These are phyloP conservation scores for Coniferiporia weirii DNA, from an alignment of 1,284 basidiomycete species.

Conservation along the genomic window DNA sequence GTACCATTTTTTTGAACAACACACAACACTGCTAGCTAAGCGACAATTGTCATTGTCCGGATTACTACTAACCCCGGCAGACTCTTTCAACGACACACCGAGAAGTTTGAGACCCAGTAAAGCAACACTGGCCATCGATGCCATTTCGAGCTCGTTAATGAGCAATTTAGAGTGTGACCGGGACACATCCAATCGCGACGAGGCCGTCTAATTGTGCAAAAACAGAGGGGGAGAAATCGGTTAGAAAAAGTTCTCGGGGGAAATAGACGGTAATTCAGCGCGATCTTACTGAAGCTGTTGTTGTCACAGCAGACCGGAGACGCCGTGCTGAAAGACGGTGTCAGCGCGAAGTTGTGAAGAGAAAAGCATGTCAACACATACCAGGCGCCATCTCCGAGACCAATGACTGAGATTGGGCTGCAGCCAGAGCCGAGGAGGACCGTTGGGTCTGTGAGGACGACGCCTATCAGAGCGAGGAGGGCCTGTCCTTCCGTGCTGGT, in stretches of 20 bases:
- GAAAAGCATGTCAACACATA: background rate
- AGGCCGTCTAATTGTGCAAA: background rate
- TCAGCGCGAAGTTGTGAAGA: background rate
- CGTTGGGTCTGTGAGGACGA: slow-evolving; percentile 25
- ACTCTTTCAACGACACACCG: no score
- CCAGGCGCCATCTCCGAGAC: background rate
- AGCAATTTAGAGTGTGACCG: background rate
- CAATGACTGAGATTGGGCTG: slow-evolving; percentile 27
- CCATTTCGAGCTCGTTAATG: no score
- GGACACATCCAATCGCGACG: slow-evolving; percentile 2
- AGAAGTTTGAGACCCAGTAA: no score
- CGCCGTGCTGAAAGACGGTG: background rate
- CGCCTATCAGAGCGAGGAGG: slow-evolving; percentile 27
- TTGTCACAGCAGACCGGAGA: slow-evolving; percentile 2
- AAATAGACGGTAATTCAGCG: background rate
- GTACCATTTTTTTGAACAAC: no score
- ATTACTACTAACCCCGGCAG: no score
- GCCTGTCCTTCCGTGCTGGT: background rate
- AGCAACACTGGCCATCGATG: no score
- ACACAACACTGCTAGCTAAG: no score
- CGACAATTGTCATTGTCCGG: no score
- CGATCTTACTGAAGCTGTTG: background rate
- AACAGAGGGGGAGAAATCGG: background rate
- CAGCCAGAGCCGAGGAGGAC: slow-evolving; percentile 29
- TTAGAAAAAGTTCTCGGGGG: no score